A percentile compares a stretch with the other conserved stretches of the same genome.
Evolutionary conservation across 345 rosid species (phyloP).

Genomic region (Citrus trifoliata): DNA sequence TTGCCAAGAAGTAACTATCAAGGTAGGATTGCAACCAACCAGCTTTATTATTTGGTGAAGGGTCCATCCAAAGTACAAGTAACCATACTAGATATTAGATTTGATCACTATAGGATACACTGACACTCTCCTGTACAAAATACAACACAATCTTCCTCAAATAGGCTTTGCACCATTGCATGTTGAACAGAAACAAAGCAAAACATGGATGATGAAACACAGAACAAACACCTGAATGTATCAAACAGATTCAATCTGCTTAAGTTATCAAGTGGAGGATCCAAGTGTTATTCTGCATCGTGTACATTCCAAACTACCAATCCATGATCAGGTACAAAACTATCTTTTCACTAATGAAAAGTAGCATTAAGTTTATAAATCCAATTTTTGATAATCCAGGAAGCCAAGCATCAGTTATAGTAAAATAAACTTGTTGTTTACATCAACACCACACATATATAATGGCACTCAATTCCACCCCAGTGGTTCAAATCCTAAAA

Average conservation of each 20-base stretch:
- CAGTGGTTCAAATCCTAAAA: conserved; percentile 5
- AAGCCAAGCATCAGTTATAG: neutral
- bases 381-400: neutral
- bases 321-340: neutral
- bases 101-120: neutral
- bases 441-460: neutral
- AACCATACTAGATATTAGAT: neutral
- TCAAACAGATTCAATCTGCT: neutral
- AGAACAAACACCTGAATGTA: neutral
- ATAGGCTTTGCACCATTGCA: neutral
- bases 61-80: neutral
- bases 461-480: conserved; percentile 9
- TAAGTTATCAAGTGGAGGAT: neutral
- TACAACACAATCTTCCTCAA: neutral
- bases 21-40: neutral
- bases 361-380: neutral
- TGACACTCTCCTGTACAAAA: neutral
- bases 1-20: neutral
- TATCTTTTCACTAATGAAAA: neutral
- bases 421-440: neutral
- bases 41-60: neutral
- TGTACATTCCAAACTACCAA: neutral
- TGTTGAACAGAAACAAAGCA: neutral
- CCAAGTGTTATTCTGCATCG: neutral
- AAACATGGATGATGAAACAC: neutral